These are phyloP conservation scores for Scutellaria baicalensis DNA, from an alignment of 257 asterid species.

Conservation along the genomic window DNA sequence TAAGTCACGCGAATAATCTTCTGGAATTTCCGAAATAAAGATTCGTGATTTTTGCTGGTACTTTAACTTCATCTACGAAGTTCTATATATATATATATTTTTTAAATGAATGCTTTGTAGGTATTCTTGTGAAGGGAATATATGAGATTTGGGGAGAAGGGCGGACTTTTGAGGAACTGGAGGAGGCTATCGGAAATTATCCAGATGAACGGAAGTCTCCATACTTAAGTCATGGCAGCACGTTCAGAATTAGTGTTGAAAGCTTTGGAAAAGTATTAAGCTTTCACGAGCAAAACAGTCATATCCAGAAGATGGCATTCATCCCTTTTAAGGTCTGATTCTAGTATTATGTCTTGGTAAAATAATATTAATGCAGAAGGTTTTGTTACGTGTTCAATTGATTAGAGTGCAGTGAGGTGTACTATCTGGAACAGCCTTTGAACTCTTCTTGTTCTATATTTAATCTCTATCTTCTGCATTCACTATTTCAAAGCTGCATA, in stretches of 20 bases:
- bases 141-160: constrained; percentile 99
- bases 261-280: constrained; percentile 82
- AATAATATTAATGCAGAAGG: not conserved
- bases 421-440: not conserved
- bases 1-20: constrained; percentile 20
- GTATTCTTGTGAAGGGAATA: constrained; percentile 93
- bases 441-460: no score
- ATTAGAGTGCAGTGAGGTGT: not conserved
- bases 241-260: constrained; percentile 76
- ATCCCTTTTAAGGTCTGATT: constrained; percentile 76
- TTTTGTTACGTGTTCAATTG: not conserved
- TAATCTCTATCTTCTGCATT: not conserved
- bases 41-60: not conserved
- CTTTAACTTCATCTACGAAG: not conserved
- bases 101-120: constrained; percentile 33
- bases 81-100: not conserved
- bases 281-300: constrained; percentile 65
- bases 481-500: not conserved
- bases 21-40: not conserved
- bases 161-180: constrained; percentile 67
- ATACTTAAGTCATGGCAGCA: constrained; percentile 54
- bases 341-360: not conserved
- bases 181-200: constrained; percentile 54
- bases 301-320: constrained; percentile 52
- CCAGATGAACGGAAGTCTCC: constrained; percentile 70